phyloP scores from a whole-genome alignment of 441 rosid species.

The Melastoma candidum region DNA sequence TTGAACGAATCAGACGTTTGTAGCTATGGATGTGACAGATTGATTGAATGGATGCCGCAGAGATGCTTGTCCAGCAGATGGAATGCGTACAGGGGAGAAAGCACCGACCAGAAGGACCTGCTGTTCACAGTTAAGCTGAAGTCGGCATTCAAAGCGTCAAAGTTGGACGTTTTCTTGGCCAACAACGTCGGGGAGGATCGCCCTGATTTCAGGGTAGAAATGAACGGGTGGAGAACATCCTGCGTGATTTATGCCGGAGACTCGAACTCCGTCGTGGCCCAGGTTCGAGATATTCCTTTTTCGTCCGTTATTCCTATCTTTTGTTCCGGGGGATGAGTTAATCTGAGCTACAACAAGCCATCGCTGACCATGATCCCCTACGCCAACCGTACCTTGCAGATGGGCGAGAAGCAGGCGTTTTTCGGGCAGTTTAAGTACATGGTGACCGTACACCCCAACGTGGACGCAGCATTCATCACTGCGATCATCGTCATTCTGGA shows the following conservation, averaged over 20 bases:
- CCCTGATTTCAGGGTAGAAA: constrained; percentile 39
- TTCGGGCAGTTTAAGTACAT: too few species aligned
- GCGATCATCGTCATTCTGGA: too few species aligned
- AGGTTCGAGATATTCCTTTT: constrained; percentile 14
- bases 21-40: too few species aligned
- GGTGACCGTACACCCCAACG: too few species aligned
- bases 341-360: too few species aligned
- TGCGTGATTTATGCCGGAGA: constrained; percentile 10
- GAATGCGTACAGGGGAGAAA: constrained; percentile 45
- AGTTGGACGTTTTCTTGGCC: constrained; percentile 38
- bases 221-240: constrained; percentile 36
- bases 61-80: constrained; percentile 27
- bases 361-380: too few species aligned
- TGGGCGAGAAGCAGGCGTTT: too few species aligned
- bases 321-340: too few species aligned
- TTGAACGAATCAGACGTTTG: too few species aligned
- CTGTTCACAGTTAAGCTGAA: constrained; percentile 37
- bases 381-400: too few species aligned
- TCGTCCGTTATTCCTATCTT: too few species aligned
- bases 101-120: constrained; percentile 30
- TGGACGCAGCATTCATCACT: too few species aligned
- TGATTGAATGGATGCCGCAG: neutral
- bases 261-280: constrained; percentile 34
- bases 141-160: constrained; percentile 12
- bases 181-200: constrained; percentile 24